Evolutionary conservation across 2,329 filamentous ascomycete genomes (phyloP), one percentile per base, ranked within the genome.

Genomic region (Colletotrichum cereale): DNA sequence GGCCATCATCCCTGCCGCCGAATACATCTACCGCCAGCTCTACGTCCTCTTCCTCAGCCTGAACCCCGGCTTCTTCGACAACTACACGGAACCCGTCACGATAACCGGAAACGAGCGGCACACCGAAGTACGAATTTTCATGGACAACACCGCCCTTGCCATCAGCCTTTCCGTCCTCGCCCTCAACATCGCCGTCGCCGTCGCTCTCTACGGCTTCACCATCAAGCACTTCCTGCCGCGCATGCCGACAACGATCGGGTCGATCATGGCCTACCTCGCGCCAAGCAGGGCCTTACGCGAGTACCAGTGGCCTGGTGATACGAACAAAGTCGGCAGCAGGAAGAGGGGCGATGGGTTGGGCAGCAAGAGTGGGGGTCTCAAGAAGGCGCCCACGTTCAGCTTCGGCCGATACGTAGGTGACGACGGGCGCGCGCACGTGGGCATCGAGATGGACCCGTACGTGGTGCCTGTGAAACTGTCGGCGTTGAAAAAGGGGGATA

Each of bases 321-420:
- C n/a, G 11, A 48, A 8, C 44, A 48, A 11, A 24, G 5, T 14
- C 31, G 31, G n/a, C 1, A 87, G 86, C 0, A 75, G 74, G 0
- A 87, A 18, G 12, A 34, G 12, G 29, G 26, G 14, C 7, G 24
- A 18, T 5, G 26, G 14, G 18, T 7, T 21, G 29, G 29, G 29
- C 50, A 34, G 48, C 29, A 34, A 53, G 50, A 21, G 24, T 29
- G 86, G 0, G 62, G 40, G 2, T 76, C 79, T 0, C 85, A 89
- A 67, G 70, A 87, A 0, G 88, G 88, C 0, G 85, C 90, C 55
- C 88, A 90, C 78, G 0, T 86, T 86, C 64, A 85, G 84, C 1
- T 90, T 86, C 73, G 88, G 88, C 0, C 80, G 79, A 1, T 90
- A 83, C 65, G 66, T 86, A 2, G 87, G 86, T 0, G 75, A 73